Conservation (phyloP, 768 basidiomycete genomes). For the Boletellus ananas region DNA sequence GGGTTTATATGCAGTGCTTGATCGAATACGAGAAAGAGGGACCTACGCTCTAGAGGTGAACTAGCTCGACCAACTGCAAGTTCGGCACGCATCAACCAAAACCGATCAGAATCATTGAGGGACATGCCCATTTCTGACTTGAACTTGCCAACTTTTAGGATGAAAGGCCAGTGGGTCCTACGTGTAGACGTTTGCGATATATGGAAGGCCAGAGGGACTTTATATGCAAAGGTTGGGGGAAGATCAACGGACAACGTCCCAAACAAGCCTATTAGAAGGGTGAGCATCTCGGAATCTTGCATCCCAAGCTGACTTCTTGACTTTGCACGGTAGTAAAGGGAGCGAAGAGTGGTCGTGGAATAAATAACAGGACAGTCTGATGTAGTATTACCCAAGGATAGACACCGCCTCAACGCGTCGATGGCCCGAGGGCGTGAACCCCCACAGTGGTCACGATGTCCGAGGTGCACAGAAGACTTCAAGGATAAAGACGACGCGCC, state of each 20-base stretch:
- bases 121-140: slow-evolving; percentile 37
- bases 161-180: slow-evolving; percentile 47
- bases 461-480: neutral
- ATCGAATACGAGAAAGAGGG: neutral
- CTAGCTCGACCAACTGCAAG: slow-evolving; percentile 29
- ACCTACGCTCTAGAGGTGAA: slow-evolving; percentile 14
- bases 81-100: slow-evolving; percentile 57
- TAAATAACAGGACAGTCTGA: slow-evolving; percentile 8
- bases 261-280: slow-evolving; percentile 44
- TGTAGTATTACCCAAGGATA: slow-evolving; percentile 13
- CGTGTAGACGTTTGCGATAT: slow-evolving; percentile 17
- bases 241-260: slow-evolving; percentile 44
- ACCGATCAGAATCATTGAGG: slow-evolving; percentile 46
- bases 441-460: neutral
- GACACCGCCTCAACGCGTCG: slow-evolving; percentile 9
- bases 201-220: slow-evolving; percentile 27
- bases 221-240: slow-evolving; percentile 25
- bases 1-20: slow-evolving; percentile 4
- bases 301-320: slow-evolving; percentile 31
- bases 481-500: neutral
- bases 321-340: slow-evolving; percentile 38
- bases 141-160: slow-evolving; percentile 42
- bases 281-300: slow-evolving; percentile 36
- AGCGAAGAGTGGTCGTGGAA: slow-evolving; percentile 34
- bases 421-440: neutral